Evolutionary conservation across 495 filamentous ascomycete genomes (phyloP), one percentile per base, ranked within the genome.

Genomic region (Lasiosphaeris hirsuta): DNA sequence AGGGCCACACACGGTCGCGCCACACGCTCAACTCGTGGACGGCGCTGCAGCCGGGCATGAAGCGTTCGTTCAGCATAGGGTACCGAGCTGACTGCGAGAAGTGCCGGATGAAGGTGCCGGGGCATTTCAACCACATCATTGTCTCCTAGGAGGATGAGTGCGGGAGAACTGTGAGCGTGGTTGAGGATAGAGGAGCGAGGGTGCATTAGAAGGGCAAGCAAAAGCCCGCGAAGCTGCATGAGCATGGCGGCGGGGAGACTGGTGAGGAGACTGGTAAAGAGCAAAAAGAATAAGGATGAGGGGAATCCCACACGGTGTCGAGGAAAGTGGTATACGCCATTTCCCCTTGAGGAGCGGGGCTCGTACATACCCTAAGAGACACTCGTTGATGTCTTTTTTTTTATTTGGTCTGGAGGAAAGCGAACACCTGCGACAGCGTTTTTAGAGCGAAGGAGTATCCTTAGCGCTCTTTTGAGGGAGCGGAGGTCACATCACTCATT

Each of bases 61-160:
- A 85, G 71, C 80, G 80, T 60, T 79, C 81, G 33, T 84, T 95
- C 63, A 86, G 84, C 58, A 92, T 96, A 85, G 91, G 91, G 15
- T 94, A 87, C 72, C 78, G 90, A 40, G 83, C 86, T 10, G 89
- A 93, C 69, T 96, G 91, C 71, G 89, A 92, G 52, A 93, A 93
- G 72, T 96, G 91, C 69, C 81, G 79, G 49, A 77, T 77, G 62
- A 87, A 84, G 69, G 86, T 93, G 33, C 90, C 90, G 0, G 90
- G 91, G 0, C 91, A 96, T 69, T 93, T 92, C 63, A 92, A 86
- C 63, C 91, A 96, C 71, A 91, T 93, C 45, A 82, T 90, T 38
- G 69, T 80, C 30, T 80, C 77, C 17, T 80, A 79, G 75, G 38
- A 66, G 30, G 67, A 64, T 19, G 43, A 15, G 9, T 14, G 46